Base-by-base conservation (phyloP, 495 filamentous ascomycete genomes). In the Aspergillus affinis region DNA sequence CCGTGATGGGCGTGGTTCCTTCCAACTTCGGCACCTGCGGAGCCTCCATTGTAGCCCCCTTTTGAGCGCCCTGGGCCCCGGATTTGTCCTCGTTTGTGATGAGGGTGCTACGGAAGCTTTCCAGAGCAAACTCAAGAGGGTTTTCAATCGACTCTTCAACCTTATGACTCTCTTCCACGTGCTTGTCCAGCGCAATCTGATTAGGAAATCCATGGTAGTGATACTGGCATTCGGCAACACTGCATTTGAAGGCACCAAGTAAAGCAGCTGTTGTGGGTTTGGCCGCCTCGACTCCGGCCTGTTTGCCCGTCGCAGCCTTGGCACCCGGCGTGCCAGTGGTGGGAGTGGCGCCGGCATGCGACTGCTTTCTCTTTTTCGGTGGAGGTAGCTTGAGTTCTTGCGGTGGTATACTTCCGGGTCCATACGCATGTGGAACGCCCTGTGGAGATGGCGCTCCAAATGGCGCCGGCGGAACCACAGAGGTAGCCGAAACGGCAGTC, bases 381-480 rank as follows among this genome's bases (percentile, higher is more conserved):
- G 84, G 78, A 45, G 88, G 88, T 32, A 88, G 75, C 23, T 79
- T 83, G 15, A 89, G 79, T 57, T 89, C 83, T 60, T 86, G 77
- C 9, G 75, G 76, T 3, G 77, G 76, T 48, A 83, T 74, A 50
- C 74, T 72, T 6, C 73, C 74, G 7, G 80, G 74, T 12, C 75
- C 77, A 62, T 81, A 82, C 10, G 70, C 69, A 57, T 79, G 80
- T 15, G 91, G 89, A 21, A 86, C 79, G 6, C 90, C 89, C 49
- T 88, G 80, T 18, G 90, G 91, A 32, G 91, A 90, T 46, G 88
- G 83, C 8, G 82, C 81, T 20, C 86, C 86, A 60, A 93, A 82
- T 48, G 81, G 81, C 68, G 90, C 90, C 0, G 87, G 84, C 0
- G 85, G 70, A 0, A 84, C 78, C 0, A 83, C 89, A n/a, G 88